phyloP scores from a whole-genome alignment of 2,329 filamentous ascomycete genomes.

The Atkinsonella texensis region DNA sequence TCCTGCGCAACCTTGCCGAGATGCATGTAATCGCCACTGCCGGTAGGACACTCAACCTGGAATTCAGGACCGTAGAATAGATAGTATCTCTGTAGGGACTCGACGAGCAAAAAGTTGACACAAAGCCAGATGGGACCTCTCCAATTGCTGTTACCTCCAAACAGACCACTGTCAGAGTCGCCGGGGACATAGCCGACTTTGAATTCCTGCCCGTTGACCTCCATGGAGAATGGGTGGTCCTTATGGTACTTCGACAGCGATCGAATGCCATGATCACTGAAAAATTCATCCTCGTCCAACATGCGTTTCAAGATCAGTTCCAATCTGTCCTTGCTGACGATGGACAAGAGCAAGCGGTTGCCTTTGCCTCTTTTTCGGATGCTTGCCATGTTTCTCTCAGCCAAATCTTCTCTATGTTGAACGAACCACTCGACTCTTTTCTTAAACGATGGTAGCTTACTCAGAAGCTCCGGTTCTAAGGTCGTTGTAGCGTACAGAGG shows the following conservation, averaged over 20 bases:
- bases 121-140: slow-evolving; percentile 91
- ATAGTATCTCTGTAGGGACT: slow-evolving; percentile 89
- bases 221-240: slow-evolving; percentile 84
- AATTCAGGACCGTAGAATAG: slow-evolving; percentile 88
- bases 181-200: slow-evolving; percentile 82
- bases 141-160: slow-evolving; percentile 98
- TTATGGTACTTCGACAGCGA: slow-evolving; percentile 89
- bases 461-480: slow-evolving; percentile 84
- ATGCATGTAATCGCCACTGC: slow-evolving; percentile 91
- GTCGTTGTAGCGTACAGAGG: slow-evolving; percentile 88
- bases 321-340: slow-evolving; percentile 87
- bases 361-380: slow-evolving; percentile 86
- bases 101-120: slow-evolving; percentile 88
- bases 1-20: slow-evolving; percentile 90
- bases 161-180: slow-evolving; percentile 91
- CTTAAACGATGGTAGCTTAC: slow-evolving; percentile 86
- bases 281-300: slow-evolving; percentile 88
- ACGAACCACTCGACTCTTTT: slow-evolving; percentile 91
- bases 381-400: slow-evolving; percentile 87
- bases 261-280: slow-evolving; percentile 80
- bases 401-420: slow-evolving; percentile 72
- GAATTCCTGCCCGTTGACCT: slow-evolving; percentile 85
- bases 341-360: slow-evolving; percentile 72
- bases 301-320: slow-evolving; percentile 81
- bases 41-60: slow-evolving; percentile 86